These are phyloP conservation scores for Podospora conica DNA, from an alignment of 495 filamentous ascomycete genomes.

Conservation along the genomic window DNA sequence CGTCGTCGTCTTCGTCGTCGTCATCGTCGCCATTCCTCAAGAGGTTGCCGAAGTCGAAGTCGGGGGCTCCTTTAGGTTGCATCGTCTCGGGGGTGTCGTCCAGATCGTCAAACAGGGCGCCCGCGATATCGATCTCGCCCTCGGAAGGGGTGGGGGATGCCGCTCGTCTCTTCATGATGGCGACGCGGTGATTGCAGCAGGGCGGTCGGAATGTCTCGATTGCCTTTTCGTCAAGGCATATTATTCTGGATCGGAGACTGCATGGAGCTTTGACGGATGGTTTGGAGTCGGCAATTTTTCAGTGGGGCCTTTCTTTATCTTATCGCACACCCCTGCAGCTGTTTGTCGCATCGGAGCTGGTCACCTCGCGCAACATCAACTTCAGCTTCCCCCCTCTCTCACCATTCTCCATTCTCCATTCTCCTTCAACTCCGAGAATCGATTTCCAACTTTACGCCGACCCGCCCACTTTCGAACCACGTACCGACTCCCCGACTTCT, in stretches of 20 bases:
- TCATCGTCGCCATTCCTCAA: conserved; percentile 38
- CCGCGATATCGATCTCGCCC: conserved; percentile 85
- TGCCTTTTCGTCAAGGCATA: background rate
- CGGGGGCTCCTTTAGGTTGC: conserved; percentile 15
- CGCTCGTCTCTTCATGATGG: conserved; percentile 34
- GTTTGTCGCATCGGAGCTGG: conserved; percentile 6
- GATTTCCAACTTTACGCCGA: background rate
- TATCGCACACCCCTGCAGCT: conserved; percentile 7
- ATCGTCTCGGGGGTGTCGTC: conserved; percentile 25
- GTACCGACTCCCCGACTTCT: background rate
- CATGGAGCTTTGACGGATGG: background rate
- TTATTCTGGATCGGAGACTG: background rate
- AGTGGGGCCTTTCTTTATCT: conserved; percentile 21
- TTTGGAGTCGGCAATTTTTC: conserved; percentile 12
- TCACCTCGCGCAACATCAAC: background rate
- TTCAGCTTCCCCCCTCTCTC: background rate
- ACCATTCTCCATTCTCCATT: too few species aligned
- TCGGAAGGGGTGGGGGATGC: conserved; percentile 82
- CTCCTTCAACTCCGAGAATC: background rate
- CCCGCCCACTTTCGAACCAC: background rate
- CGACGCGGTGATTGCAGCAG: background rate
- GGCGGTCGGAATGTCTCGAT: background rate
- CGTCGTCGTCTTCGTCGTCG: conserved; percentile 52
- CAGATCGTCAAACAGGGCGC: conserved; percentile 57
- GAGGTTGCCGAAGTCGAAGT: conserved; percentile 39